Conservation (phyloP, 345 rosid genomes). For the Orychophragmus violaceus region DNA sequence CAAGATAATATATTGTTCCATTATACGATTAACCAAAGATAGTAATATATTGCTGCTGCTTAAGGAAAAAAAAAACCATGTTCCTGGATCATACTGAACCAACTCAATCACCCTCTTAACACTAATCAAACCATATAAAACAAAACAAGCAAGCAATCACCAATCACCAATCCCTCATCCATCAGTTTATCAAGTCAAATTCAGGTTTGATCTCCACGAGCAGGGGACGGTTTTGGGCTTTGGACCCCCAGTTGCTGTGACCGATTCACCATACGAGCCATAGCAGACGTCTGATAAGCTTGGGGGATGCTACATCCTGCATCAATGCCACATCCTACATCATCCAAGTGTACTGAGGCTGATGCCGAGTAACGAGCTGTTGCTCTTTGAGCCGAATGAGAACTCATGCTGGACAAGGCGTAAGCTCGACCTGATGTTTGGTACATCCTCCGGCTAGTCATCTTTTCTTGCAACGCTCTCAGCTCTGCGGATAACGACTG, state of each 20-base stretch:
- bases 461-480: constrained; percentile 29
- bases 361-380: constrained; percentile 17
- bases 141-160: neutral
- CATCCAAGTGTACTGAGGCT: no score
- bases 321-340: no score
- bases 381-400: constrained; percentile 32
- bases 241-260: constrained; percentile 13
- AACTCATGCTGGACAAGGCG: constrained; percentile 24
- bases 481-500: constrained; percentile 20
- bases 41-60: no score
- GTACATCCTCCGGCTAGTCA: constrained; percentile 23
- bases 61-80: neutral
- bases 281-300: constrained; percentile 23
- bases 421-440: constrained; percentile 28
- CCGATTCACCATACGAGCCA: constrained; percentile 29
- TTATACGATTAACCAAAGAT: neutral
- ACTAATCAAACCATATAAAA: neutral
- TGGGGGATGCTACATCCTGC: neutral
- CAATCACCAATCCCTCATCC: neutral
- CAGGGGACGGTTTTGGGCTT: neutral
- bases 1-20: no score
- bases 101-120: neutral
- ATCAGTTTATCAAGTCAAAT: neutral
- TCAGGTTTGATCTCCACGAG: neutral
- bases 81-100: constrained; percentile 5